Percentiles rank a stretch among this genome's conserved stretches.
phyloP scores from a whole-genome alignment of 2,329 filamentous ascomycete species.

The Claviceps cyperi region DNA sequence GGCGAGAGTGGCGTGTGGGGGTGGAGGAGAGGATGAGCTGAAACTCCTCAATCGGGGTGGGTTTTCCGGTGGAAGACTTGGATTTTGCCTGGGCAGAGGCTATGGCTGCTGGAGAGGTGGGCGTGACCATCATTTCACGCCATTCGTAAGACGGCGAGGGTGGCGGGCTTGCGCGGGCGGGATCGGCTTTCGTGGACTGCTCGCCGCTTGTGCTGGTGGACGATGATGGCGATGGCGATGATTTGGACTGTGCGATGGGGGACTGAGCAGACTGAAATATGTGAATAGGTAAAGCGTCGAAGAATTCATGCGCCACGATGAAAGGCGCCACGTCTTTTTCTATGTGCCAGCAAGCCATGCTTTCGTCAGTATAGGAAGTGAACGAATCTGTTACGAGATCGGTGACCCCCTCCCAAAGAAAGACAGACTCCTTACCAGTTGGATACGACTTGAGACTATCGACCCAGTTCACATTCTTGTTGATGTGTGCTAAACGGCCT shows the following conservation, averaged over 20 bases:
- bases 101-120: slow-evolving; percentile 41
- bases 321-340: slow-evolving; percentile 64
- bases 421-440: slow-evolving; percentile 32
- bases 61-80: slow-evolving; percentile 25
- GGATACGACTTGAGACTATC: slow-evolving; percentile 79
- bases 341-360: slow-evolving; percentile 14
- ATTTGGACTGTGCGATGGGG: slow-evolving; percentile 5
- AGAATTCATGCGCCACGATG: slow-evolving; percentile 95
- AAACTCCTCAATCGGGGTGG: slow-evolving; percentile 56
- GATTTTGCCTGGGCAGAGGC: slow-evolving; percentile 40
- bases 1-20: slow-evolving; percentile 67
- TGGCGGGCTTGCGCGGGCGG: not conserved
- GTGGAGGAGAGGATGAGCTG: slow-evolving; percentile 64
- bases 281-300: slow-evolving; percentile 93
- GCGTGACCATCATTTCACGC: slow-evolving; percentile 69
- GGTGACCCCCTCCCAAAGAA: too few relatives aligned
- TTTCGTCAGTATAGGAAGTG: not conserved
- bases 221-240: slow-evolving; percentile 11
- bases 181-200: not conserved
- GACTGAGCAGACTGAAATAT: slow-evolving; percentile 65
- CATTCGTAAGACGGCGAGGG: slow-evolving; percentile 40
- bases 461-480: slow-evolving; percentile 72
- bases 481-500: slow-evolving; percentile 59
- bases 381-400: too few relatives aligned
- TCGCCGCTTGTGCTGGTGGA: not conserved